Percentiles rank a stretch among this genome's conserved stretches.
These are phyloP conservation scores for Trichoderma virens DNA, from an alignment of 495 filamentous ascomycete genomes.

Conservation along the genomic window DNA sequence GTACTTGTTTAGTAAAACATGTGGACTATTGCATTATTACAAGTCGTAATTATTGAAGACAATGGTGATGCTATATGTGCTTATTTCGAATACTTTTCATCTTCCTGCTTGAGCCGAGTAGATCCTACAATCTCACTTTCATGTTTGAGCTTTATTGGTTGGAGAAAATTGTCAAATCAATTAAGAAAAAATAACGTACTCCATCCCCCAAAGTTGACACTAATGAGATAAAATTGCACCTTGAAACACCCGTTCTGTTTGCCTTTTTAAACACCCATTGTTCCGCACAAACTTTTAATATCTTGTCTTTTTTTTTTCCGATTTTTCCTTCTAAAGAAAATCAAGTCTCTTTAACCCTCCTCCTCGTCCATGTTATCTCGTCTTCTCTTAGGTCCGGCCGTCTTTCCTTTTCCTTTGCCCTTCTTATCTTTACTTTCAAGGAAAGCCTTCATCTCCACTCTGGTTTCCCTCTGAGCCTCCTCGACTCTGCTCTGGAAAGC, in stretches of 20 bases:
- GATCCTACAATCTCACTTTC: no score
- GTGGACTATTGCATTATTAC: no score
- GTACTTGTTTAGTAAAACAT: neutral
- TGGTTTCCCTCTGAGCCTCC: slow-evolving; percentile 77
- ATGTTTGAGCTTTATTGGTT: no score
- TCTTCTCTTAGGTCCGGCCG: slow-evolving; percentile 43
- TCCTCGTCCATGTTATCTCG: slow-evolving; percentile 81
- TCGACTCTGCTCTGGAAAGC: slow-evolving; percentile 68
- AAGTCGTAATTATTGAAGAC: no score
- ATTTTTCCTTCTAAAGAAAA: neutral
- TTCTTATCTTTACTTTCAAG: slow-evolving; percentile 70
- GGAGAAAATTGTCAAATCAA: no score
- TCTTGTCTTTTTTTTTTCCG: neutral
- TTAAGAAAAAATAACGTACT: no score
- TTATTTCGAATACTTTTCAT: no score
- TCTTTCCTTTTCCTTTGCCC: slow-evolving; percentile 47
- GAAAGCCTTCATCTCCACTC: slow-evolving; percentile 73
- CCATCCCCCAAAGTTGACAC: no score
- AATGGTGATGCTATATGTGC: no score
- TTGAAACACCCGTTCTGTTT: neutral
- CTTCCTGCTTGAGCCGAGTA: no score
- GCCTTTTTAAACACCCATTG: neutral
- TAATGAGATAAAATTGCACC: no score
- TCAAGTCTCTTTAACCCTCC: slow-evolving; percentile 45
- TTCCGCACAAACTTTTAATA: neutral